A percentile compares a stretch with the other conserved stretches of the same genome.
phyloP scores from a whole-genome alignment of 2,329 filamentous ascomycete species.

The Calonectria honghensis region DNA sequence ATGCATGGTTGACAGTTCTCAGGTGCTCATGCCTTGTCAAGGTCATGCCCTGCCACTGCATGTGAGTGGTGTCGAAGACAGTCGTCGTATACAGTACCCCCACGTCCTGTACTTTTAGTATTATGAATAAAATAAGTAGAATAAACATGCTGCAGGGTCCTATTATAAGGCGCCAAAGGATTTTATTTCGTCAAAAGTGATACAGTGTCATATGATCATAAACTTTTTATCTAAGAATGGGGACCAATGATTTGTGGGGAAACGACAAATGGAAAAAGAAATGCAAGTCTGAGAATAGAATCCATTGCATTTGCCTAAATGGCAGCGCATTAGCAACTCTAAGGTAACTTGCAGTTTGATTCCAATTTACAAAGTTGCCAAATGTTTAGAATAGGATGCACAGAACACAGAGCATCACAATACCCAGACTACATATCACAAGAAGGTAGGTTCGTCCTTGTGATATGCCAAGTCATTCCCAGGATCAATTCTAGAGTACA shows the following conservation, averaged over 20 bases:
- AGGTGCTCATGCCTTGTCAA: not conserved
- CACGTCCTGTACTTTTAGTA: not conserved
- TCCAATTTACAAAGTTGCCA: not conserved
- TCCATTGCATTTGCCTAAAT: not conserved
- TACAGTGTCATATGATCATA: not conserved
- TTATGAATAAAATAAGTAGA: not conserved
- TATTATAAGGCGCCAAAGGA: not conserved
- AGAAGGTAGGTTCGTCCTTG: not conserved
- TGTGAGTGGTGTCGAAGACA: not conserved
- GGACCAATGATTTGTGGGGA: not conserved
- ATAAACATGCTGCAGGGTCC: not conserved
- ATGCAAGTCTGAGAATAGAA: not conserved
- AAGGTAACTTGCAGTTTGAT: not conserved
- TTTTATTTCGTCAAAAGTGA: not conserved
- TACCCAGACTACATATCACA: not conserved
- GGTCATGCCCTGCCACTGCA: not conserved
- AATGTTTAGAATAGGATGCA: not conserved
- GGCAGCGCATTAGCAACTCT: not conserved
- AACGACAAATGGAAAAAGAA: not conserved
- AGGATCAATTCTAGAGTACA: too few relatives aligned
- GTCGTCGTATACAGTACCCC: not conserved
- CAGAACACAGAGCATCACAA: not conserved
- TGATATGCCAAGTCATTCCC: not conserved
- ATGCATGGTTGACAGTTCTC: constrained; percentile 20
- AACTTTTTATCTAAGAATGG: not conserved